phyloP scores from a whole-genome alignment of 352 stramenopile genomes.

The Phytophthora boehmeriae region DNA sequence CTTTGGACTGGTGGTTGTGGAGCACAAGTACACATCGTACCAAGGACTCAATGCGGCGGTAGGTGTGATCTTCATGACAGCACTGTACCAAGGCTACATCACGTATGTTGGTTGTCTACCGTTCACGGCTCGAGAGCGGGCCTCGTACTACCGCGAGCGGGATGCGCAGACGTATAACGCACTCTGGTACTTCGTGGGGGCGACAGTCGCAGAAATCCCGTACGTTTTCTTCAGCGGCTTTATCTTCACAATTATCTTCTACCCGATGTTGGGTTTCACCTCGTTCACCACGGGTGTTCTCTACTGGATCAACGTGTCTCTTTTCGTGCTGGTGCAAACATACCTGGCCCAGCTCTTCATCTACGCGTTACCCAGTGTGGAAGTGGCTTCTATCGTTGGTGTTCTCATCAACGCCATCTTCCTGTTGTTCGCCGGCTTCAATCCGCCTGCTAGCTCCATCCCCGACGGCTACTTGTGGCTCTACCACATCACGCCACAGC shows the following conservation, averaged over 20 bases:
- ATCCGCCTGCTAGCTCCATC: slow-evolving; percentile 34
- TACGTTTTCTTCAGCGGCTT: slow-evolving; percentile 48
- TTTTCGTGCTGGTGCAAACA: slow-evolving; percentile 40
- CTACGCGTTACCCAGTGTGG: slow-evolving; percentile 34
- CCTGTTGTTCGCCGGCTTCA: slow-evolving; percentile 47
- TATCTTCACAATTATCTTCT: slow-evolving; percentile 57
- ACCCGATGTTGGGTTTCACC: slow-evolving; percentile 44
- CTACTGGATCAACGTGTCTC: slow-evolving; percentile 46
- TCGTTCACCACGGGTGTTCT: slow-evolving; percentile 38
- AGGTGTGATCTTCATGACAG: slow-evolving; percentile 60
- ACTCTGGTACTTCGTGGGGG: slow-evolving; percentile 66
- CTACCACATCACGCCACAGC: slow-evolving; percentile 38
- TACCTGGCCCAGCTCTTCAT: slow-evolving; percentile 43
- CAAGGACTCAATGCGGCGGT: slow-evolving; percentile 43
- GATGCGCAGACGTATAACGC: slow-evolving; percentile 82
- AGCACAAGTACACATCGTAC: slow-evolving; percentile 35
- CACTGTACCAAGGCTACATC: slow-evolving; percentile 65
- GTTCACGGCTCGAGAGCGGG: slow-evolving; percentile 64
- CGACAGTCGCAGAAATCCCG: slow-evolving; percentile 76
- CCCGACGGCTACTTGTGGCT: slow-evolving; percentile 44
- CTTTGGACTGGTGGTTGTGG: slow-evolving; percentile 63
- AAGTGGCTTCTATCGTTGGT: slow-evolving; percentile 39
- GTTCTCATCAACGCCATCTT: slow-evolving; percentile 47
- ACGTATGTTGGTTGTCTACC: slow-evolving; percentile 70
- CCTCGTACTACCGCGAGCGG: slow-evolving; percentile 91